Conservation (phyloP, 2,329 filamentous ascomycete species). For the Xylaria polymorpha region DNA sequence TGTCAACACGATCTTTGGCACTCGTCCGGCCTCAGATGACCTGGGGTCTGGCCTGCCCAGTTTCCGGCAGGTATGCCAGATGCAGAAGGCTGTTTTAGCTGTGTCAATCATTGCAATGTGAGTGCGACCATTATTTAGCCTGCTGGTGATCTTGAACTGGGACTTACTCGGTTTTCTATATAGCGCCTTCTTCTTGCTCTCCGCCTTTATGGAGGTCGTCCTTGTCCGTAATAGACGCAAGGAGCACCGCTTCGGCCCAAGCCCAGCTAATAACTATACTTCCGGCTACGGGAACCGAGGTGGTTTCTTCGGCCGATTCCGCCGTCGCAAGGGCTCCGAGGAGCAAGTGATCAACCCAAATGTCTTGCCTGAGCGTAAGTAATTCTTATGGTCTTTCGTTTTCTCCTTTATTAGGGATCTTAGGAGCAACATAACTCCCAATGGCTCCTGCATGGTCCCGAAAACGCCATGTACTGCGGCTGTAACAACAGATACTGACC, state of each 20-base stretch:
- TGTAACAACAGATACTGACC: conserved; percentile 5
- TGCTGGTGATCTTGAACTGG: background rate
- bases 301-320: conserved; percentile 51
- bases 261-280: conserved; percentile 56
- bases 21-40: conserved; percentile 63
- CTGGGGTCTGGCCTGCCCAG: conserved; percentile 62
- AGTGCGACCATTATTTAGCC: conserved; percentile 42
- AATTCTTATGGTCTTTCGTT: background rate
- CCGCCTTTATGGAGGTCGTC: conserved; percentile 74
- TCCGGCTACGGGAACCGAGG: conserved; percentile 50
- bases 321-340: conserved; percentile 40
- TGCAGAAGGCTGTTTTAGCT: conserved; percentile 82
- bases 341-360: conserved; percentile 47
- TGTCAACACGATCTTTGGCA: conserved; percentile 76
- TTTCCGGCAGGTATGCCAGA: conserved; percentile 69
- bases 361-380: conserved; percentile 50
- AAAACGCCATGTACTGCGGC: background rate
- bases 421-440: background rate
- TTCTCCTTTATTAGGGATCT: background rate
- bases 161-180: conserved; percentile 18
- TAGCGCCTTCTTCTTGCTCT: conserved; percentile 80
- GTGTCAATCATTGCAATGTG: conserved; percentile 82
- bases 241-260: conserved; percentile 56
- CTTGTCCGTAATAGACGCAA: conserved; percentile 76
- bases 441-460: background rate